Evolutionary conservation across 78 protist species (phyloP).

Genomic region (Planoprotostelium fungivorum): DNA sequence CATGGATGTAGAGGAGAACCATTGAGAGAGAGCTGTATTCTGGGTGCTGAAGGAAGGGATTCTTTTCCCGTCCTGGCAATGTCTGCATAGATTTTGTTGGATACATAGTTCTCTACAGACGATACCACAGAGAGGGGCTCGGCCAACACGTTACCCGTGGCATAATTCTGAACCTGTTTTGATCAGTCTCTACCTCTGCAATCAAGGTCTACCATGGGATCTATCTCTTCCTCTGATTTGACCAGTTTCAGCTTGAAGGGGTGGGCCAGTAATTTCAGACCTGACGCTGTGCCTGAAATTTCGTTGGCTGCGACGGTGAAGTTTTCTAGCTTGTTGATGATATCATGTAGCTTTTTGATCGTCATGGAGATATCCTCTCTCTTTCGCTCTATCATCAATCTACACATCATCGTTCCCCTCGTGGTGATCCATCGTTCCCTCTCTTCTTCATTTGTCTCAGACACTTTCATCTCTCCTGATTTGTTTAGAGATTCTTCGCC

Average conservation of each 20-base stretch:
- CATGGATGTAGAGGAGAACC: not conserved
- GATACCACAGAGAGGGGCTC: not conserved
- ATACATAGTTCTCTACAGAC: not conserved
- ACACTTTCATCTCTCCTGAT: no score
- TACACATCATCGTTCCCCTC: not conserved
- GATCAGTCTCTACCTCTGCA: no score
- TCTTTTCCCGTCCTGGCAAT: not conserved
- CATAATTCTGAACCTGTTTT: not conserved
- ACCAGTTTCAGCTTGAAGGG: slow-evolving; percentile 55
- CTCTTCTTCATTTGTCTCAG: not conserved
- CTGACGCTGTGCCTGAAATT: slow-evolving; percentile 44
- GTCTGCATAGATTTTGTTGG: not conserved
- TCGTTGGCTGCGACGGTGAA: slow-evolving; percentile 43
- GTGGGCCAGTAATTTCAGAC: slow-evolving; percentile 53
- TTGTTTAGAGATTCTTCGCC: no score
- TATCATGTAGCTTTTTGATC: slow-evolving; percentile 49
- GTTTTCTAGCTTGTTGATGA: slow-evolving; percentile 40
- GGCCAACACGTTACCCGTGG: not conserved
- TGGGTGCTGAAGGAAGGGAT: not conserved
- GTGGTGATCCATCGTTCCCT: not conserved
- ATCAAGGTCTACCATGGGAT: not conserved
- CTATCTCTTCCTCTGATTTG: slow-evolving; percentile 3
- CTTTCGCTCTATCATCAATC: not conserved
- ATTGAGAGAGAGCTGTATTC: not conserved
- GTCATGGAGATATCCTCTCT: slow-evolving; percentile 13